A percentile compares a stretch with the other conserved stretches of the same genome.
Conservation (phyloP, 129 eudicot genomes). For the Tagetes erecta region DNA sequence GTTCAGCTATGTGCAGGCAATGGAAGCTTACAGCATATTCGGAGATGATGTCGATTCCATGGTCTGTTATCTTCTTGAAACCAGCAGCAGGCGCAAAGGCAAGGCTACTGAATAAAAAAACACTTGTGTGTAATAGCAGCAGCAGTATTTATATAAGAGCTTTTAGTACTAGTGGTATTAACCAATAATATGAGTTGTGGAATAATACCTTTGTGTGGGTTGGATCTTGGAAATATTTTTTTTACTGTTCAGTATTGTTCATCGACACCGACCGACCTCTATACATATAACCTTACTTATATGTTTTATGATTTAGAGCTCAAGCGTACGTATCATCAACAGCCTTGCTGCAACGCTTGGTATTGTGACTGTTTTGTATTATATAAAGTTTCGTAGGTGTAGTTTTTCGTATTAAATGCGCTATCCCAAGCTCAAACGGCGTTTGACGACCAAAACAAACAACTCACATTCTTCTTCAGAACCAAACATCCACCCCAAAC, state of each 20-base stretch:
- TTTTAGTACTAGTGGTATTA: slow-evolving; percentile 5
- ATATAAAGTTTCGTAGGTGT: too few relatives aligned
- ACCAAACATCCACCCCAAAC: slow-evolving; percentile 23
- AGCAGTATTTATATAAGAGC: slow-evolving; percentile 12
- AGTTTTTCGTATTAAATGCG: too few relatives aligned
- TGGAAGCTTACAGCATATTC: slow-evolving; percentile 93
- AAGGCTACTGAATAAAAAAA: slow-evolving; percentile 79
- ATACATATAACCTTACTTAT: slow-evolving; percentile 12
- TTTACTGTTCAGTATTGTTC: background rate
- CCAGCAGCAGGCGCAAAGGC: slow-evolving; percentile 90
- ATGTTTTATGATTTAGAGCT: background rate
- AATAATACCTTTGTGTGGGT: slow-evolving; percentile 23
- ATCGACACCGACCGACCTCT: background rate
- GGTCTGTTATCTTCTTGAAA: slow-evolving; percentile 90
- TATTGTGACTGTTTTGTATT: too few relatives aligned
- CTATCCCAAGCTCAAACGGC: too few relatives aligned
- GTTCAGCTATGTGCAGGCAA: slow-evolving; percentile 85
- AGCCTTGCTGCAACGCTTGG: too few relatives aligned
- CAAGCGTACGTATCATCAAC: background rate
- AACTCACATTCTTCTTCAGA: background rate
- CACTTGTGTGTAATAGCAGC: background rate
- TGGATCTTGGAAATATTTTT: slow-evolving; percentile 9
- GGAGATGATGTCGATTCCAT: slow-evolving; percentile 99
- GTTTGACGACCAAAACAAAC: background rate
- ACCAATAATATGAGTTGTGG: slow-evolving; percentile 24